These are phyloP conservation scores for Pythium plurisporium DNA, from an alignment of 352 stramenopile species.

Conservation along the genomic window DNA sequence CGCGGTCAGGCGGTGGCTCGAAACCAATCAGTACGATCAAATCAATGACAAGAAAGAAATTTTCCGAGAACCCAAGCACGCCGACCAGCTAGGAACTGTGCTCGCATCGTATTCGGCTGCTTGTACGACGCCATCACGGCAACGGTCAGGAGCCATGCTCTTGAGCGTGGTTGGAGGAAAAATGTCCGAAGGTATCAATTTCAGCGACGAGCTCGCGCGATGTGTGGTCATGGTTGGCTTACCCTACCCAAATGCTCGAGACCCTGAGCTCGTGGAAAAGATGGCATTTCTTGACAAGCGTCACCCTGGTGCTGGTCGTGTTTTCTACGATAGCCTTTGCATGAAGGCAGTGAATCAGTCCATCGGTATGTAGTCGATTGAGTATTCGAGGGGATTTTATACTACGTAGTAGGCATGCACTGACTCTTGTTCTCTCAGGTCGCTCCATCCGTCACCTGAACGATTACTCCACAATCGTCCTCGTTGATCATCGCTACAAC, in stretches of 20 bases:
- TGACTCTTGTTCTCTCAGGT: conserved; percentile 33
- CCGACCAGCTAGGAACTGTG: conserved; percentile 90
- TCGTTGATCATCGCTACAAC: conserved; percentile 94
- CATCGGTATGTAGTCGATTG: conserved; percentile 89
- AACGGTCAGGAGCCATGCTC: conserved; percentile 71
- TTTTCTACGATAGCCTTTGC: conserved; percentile 98
- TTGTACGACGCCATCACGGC: conserved; percentile 24
- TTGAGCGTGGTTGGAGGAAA: conserved; percentile 98
- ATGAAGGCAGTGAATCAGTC: conserved; percentile 99
- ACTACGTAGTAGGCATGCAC: too few relatives aligned
- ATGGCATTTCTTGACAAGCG: conserved; percentile 91
- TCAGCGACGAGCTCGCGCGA: conserved; percentile 96
- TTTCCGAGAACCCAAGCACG: conserved; percentile 93
- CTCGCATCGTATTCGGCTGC: conserved; percentile 82
- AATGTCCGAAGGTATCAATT: conserved; percentile 99
- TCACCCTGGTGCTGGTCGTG: conserved; percentile 55
- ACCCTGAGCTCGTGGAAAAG: conserved; percentile 96
- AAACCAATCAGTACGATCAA: conserved; percentile 70
- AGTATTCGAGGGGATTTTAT: too few relatives aligned
- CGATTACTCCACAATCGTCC: conserved; percentile 96
- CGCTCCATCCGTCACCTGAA: conserved; percentile 96
- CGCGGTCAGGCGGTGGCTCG: conserved; percentile 85
- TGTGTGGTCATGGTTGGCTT: conserved; percentile 98
- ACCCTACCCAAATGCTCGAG: conserved; percentile 96
- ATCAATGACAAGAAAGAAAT: conserved; percentile 89